Evolutionary conservation across 2,329 filamentous ascomycete species (phyloP), one percentile per base, ranked within the genome.

Genomic region (Trichoderma sp.): DNA sequence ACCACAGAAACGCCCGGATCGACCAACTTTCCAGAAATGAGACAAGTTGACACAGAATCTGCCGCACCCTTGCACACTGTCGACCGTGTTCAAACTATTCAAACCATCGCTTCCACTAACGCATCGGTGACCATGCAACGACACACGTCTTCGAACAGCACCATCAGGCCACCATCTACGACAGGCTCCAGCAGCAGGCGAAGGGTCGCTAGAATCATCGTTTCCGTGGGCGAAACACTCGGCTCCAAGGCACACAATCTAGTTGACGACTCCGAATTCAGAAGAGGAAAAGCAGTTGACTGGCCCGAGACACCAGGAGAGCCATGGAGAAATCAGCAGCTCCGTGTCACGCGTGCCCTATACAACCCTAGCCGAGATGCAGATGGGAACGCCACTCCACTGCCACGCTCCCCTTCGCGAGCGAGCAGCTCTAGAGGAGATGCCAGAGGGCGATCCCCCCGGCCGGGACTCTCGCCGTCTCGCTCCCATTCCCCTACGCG

Each of bases 281-380:
- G 78, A 55, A 74, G 73, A 4, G 79, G 81, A 19, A 75, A 75
- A 50, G 80, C 82, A 3, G 71, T 74, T n/a, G 76, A 78, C n/a
- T 88, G 81, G 55, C 86, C 86, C 0, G 79, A 82, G 62, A 76
- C 85, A 0, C 86, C 86, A 0, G 86, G 84, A 2, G 85, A 88
- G 68, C 15, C 12, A 5, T 45, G 58, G 44, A 63, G 64, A 21
- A 69, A 68, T 30, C 3, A 28, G 0, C 69, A 72, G 0, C 70
- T 85, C 1, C 59, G 67, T 19, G 68, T 74, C 3, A 79, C 81
- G 28, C 77, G 74, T 52, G 73, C 77, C 34, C 69, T 71, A 5
- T 85, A 81, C 64, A 80, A 79, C 45, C 71, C 67, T 4, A 69
- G 64, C 10, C 72, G 72, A 17, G 74, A 78, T 26, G 71, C 68